Conservation (phyloP, 768 basidiomycete species). For the Coprinopsis marcescibilis region DNA sequence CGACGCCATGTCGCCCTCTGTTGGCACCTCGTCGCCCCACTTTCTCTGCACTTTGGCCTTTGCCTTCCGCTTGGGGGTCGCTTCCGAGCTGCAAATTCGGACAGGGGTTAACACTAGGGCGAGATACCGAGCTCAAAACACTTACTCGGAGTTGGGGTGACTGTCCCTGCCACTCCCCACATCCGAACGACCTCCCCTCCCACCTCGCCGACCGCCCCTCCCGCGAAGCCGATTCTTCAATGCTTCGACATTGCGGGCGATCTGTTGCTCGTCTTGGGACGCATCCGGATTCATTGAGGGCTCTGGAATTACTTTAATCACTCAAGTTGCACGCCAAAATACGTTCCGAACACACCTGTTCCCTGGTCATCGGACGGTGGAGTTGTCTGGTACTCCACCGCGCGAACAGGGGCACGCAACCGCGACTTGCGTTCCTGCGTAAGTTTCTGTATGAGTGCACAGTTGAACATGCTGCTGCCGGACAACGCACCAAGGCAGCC, state of each 20-base stretch:
- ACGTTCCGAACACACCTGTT: conserved; percentile 37
- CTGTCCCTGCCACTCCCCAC: conserved; percentile 55
- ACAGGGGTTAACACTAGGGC: conserved; percentile 4
- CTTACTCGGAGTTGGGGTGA: conserved; percentile 67
- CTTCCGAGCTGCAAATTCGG: conserved; percentile 46
- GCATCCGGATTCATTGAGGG: conserved; percentile 34
- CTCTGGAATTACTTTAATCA: conserved; percentile 39
- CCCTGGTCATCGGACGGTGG: conserved; percentile 59
- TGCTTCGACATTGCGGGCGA: conserved; percentile 87
- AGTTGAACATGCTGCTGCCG: neutral
- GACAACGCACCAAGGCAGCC: conserved; percentile 51
- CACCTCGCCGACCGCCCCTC: conserved; percentile 56
- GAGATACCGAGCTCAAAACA: conserved; percentile 6
- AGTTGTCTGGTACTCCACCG: conserved; percentile 33
- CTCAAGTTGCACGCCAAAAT: conserved; percentile 22
- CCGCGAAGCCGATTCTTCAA: conserved; percentile 82
- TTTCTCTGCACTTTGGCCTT: conserved; percentile 77
- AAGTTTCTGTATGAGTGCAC: conserved; percentile 4
- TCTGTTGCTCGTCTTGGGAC: conserved; percentile 79
- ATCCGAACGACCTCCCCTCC: conserved; percentile 44
- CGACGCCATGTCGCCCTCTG: conserved; percentile 86
- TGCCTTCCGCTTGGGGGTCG: conserved; percentile 52
- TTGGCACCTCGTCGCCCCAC: conserved; percentile 82
- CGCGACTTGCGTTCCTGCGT: conserved; percentile 69
- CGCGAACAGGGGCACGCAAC: conserved; percentile 36